Evolutionary conservation across 108 stramenopile genomes (phyloP), one percentile per base, ranked within the genome.

Genomic region (Craspedostauros australis): DNA sequence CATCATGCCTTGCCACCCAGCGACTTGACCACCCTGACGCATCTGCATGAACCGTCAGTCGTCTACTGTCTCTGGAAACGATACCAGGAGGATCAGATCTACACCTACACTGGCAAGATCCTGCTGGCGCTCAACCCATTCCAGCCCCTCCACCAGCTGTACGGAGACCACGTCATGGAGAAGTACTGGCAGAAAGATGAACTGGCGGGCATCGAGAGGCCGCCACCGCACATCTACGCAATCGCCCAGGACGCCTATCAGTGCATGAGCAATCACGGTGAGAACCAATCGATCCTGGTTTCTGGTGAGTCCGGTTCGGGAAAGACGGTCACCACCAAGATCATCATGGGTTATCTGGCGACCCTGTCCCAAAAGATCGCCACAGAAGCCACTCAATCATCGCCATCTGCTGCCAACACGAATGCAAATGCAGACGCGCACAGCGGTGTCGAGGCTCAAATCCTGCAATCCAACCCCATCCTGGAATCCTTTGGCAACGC

Each of bases 401-500:
- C 43, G 27, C 22, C 16, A 12, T 21, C 24, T 4, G 32, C 15
- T 16, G 24, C 31, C 6, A 25, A n/a, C 8, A 60, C 47, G 2
- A 45, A 27, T 31, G 45, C n/a, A 27, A 49, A 54, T 16, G 42
- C 66, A 32, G 42, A 46, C 44, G 32, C 24, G n/a, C 23, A 32
- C 7, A 28, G 39, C 23, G 58, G 59, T 37, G 76, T 91, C 34
- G 88, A 88, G 42, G 62, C 82, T n/a, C 75, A 82, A 54, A 82
- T 95, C 1, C 39, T 95, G n/a, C 73, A 82, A 46, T 88, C 83
- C 53, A 92, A 95, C 61, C 94, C 90, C 9, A 82, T 95, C 33
- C 53, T 95, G 21, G 94, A 95, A 67, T 84, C 89, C 7, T 95
- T 95, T 68, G 94, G 94, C 12, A 95, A 95, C 67, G 94, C 94